Evolutionary conservation across 768 basidiomycete genomes (phyloP).

Genomic region (Lactifluus piperatus): DNA sequence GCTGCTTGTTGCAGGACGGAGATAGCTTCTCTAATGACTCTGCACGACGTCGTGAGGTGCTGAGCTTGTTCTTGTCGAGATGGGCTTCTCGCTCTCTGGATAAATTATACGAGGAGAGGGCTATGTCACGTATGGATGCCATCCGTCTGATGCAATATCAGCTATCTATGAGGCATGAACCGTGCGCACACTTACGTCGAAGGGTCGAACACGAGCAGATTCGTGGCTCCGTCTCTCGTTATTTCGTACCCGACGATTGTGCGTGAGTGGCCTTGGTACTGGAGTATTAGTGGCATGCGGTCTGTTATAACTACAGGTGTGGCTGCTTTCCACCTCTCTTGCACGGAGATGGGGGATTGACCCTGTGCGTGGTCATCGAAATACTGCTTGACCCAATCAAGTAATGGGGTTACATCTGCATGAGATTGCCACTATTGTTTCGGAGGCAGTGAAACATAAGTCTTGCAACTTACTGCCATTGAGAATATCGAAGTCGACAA

Average conservation of each 20-base stretch:
- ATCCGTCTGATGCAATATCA: neutral
- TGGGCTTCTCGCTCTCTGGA: neutral
- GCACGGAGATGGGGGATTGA: slow-evolving; percentile 29
- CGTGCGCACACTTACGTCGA: slow-evolving; percentile 37
- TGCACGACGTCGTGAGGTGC: neutral
- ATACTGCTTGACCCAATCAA: slow-evolving; percentile 70
- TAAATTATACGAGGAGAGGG: slow-evolving; percentile 5
- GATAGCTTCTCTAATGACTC: slow-evolving; percentile 2
- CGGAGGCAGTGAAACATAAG: neutral
- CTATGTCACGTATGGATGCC: neutral
- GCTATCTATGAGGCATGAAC: neutral
- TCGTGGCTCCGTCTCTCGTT: slow-evolving; percentile 44
- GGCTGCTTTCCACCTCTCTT: slow-evolving; percentile 44
- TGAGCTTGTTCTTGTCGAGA: neutral
- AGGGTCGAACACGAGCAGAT: slow-evolving; percentile 75
- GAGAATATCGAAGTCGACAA: slow-evolving; percentile 56
- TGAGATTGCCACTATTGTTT: neutral
- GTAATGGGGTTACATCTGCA: slow-evolving; percentile 40
- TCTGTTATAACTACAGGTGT: slow-evolving; percentile 47
- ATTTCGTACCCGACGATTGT: slow-evolving; percentile 81
- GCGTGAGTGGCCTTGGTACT: slow-evolving; percentile 81
- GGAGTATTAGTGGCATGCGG: slow-evolving; percentile 75
- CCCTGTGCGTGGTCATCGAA: slow-evolving; percentile 37
- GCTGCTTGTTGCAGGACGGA: slow-evolving; percentile 1
- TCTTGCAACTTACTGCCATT: slow-evolving; percentile 34